phyloP scores from a whole-genome alignment of 441 rosid species.

The Syzygium syzygioides region DNA sequence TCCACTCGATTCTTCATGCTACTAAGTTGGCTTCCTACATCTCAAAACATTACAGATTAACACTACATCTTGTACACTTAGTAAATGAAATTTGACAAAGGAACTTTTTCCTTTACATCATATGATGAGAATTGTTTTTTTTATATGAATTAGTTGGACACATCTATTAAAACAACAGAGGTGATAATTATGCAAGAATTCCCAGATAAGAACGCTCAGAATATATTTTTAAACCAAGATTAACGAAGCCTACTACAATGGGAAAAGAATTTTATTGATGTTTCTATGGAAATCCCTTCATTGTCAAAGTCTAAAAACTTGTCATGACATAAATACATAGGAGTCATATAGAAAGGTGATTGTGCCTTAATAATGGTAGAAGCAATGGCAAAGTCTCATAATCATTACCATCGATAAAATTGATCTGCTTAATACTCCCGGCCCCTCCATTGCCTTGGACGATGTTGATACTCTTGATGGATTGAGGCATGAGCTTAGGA shows the following conservation, averaged over 20 bases:
- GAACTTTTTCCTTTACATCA: background rate
- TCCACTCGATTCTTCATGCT: slow-evolving; percentile 3
- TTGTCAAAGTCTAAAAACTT: background rate
- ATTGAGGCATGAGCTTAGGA: slow-evolving; percentile 4
- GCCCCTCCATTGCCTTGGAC: background rate
- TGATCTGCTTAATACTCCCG: slow-evolving; percentile 1
- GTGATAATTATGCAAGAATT: background rate
- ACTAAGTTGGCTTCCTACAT: background rate
- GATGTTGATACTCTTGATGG: slow-evolving; percentile 4
- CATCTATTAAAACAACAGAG: background rate
- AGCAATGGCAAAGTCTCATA: background rate
- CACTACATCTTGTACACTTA: background rate
- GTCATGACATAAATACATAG: background rate
- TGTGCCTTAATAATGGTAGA: background rate
- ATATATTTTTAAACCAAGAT: background rate
- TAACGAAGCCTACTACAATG: background rate
- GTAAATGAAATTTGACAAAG: background rate
- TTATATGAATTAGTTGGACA: background rate
- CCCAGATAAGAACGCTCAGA: background rate
- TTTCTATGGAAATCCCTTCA: background rate
- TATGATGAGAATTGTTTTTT: background rate
- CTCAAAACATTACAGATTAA: background rate
- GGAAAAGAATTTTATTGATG: background rate
- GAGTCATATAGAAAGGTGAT: background rate
- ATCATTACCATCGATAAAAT: background rate